Base-by-base conservation (phyloP, 1,284 basidiomycete genomes). In the Ceratobasidium sp. region DNA sequence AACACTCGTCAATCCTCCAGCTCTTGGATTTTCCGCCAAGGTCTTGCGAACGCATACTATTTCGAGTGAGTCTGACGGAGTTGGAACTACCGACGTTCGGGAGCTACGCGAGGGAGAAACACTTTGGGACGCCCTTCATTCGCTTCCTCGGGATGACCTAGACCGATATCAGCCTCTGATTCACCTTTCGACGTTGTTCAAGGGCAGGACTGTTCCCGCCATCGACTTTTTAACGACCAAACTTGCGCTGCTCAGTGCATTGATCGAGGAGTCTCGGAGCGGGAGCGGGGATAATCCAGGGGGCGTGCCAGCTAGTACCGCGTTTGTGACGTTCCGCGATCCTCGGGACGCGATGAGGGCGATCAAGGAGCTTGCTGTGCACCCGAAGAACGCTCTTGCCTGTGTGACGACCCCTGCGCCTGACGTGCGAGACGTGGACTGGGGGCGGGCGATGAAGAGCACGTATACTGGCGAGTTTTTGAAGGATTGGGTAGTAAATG, bases 161-260 rank as follows among this genome's bases (percentile, higher is more conserved):
- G 94, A 97, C 81, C 88, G 91, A 0, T 97, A 94, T 83, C 96
- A 98, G 83, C 94, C 95, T 0, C 89, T 95, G 10, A 90, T 93
- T 57, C 89, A 92, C 77, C 89, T 95, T 18, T 90, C 89, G 27
- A 89, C 90, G 41, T 85, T 94, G 5, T 95, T 95, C 83, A 88
- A 90, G 2, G 92, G 92, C 30, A 90, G 92, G 81, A 90, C 91
- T 4, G 94, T 96, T 0, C 94, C 96, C 0, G 88, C 94, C 1
- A 96, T 97, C 84, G 95, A 97, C 84, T 96, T 96, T 83, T 94
- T 95, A 81, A 93, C 94, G 1, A 89, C 94, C 23, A 97, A 96
- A 84, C 89, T 96, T 80, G 92, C 91, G 79, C 86, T 96, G n/a
- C 86, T 97, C 18, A 92, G 92, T 3, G 88, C 90, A 1, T 88